These are phyloP conservation scores for Leptomonas pyrrhocoris DNA, from an alignment of 208 protist genomes.

Conservation along the genomic window DNA sequence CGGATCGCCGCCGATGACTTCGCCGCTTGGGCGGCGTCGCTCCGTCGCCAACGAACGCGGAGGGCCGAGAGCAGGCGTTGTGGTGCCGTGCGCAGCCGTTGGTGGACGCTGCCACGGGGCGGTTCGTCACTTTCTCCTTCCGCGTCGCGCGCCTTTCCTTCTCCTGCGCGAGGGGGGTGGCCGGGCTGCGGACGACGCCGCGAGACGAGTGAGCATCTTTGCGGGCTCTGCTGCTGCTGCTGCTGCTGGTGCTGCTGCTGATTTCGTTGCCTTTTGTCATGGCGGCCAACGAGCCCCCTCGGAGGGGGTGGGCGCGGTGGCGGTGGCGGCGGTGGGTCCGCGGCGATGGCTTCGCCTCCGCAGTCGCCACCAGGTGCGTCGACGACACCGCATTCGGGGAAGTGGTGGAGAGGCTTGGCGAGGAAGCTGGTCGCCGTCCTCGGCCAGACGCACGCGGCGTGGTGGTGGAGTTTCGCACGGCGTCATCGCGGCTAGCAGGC, in stretches of 20 bases:
- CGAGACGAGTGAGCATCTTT: background rate
- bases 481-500: background rate
- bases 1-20: background rate
- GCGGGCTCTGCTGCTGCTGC: background rate
- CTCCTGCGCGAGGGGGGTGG: background rate
- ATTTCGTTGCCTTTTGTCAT: background rate
- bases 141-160: background rate
- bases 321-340: background rate
- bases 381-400: background rate
- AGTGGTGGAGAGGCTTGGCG: background rate
- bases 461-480: background rate
- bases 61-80: too few relatives aligned
- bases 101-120: too few relatives aligned
- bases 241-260: background rate
- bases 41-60: background rate
- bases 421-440: background rate
- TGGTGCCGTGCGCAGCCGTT: background rate
- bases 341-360: background rate
- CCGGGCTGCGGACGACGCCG: background rate
- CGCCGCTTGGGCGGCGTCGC: background rate
- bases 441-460: background rate
- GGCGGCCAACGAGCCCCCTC: background rate
- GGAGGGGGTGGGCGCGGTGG: background rate
- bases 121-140: background rate
- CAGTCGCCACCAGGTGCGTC: background rate